Evolutionary conservation across 331 rosid species (phyloP).

Genomic region (Quercus phellos): DNA sequence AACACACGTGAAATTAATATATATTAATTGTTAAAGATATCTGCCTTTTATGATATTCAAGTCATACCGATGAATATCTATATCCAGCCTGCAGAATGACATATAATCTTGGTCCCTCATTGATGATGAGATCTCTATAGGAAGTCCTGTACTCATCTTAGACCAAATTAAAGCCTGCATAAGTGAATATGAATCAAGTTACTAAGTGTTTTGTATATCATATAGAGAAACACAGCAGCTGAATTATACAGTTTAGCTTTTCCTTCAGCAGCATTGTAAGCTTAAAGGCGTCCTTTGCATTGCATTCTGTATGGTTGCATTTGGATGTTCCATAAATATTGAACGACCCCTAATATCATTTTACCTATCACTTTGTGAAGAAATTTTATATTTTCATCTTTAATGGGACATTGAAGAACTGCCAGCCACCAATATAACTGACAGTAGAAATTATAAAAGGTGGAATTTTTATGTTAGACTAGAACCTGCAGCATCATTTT

Average conservation of each 20-base stretch:
- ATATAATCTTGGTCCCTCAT: conserved; percentile 68
- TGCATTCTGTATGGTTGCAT: neutral
- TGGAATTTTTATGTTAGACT: neutral
- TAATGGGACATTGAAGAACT: neutral
- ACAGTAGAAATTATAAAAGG: neutral
- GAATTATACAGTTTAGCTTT: neutral
- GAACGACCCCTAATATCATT: neutral
- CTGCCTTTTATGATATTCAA: conserved; percentile 1
- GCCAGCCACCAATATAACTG: neutral
- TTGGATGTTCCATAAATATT: neutral
- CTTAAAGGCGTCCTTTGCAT: neutral
- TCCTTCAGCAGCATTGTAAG: neutral
- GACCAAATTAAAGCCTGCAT: conserved; percentile 97
- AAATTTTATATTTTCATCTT: neutral
- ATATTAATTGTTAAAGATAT: neutral
- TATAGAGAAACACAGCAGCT: neutral
- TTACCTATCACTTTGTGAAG: neutral
- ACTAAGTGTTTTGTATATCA: neutral
- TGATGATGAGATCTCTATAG: conserved; percentile 82
- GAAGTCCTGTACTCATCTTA: conserved; percentile 98
- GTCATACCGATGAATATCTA: conserved; percentile 83
- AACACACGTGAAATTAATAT: neutral
- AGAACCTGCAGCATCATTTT: neutral
- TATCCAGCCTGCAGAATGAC: conserved; percentile 90
- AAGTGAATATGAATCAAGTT: conserved; percentile 4